Percentiles rank a stretch among this genome's conserved stretches.
Evolutionary conservation across 768 basidiomycete species (phyloP).

Genomic region (Phylloporus sp.): DNA sequence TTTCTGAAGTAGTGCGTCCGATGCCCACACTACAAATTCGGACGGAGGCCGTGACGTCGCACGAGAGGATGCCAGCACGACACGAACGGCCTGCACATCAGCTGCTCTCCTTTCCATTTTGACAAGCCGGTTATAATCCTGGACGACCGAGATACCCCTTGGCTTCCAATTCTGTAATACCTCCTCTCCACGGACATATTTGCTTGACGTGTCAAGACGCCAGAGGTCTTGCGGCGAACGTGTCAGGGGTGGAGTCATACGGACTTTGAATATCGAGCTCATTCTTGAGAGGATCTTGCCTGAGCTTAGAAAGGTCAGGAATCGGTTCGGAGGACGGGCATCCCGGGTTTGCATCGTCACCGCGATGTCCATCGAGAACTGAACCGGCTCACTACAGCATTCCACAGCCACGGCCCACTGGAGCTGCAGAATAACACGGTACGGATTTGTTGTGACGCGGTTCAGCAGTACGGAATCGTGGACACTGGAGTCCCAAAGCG

Average conservation of each 20-base stretch:
- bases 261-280: conserved; percentile 80
- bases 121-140: conserved; percentile 76
- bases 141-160: conserved; percentile 82
- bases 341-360: conserved; percentile 82
- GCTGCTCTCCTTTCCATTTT: conserved; percentile 71
- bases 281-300: conserved; percentile 74
- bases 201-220: conserved; percentile 92
- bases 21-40: conserved; percentile 58
- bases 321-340: conserved; percentile 74
- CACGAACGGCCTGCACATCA: conserved; percentile 86
- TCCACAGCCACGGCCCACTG: conserved; percentile 80
- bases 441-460: conserved; percentile 71
- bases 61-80: conserved; percentile 60
- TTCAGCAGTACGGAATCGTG: conserved; percentile 87
- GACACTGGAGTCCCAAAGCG: conserved; percentile 90
- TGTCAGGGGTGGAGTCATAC: conserved; percentile 78
- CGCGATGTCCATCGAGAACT: conserved; percentile 85
- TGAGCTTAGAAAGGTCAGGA: conserved; percentile 73
- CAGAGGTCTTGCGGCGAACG: conserved; percentile 87
- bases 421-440: conserved; percentile 77
- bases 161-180: conserved; percentile 79
- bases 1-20: conserved; percentile 60
- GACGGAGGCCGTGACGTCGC: conserved; percentile 41
- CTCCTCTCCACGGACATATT: conserved; percentile 94
- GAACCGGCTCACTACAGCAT: conserved; percentile 78